Percentiles rank a stretch among this genome's conserved stretches.
phyloP scores from a whole-genome alignment of 2,329 filamentous ascomycete genomes.

The Trichoderma sp. region DNA sequence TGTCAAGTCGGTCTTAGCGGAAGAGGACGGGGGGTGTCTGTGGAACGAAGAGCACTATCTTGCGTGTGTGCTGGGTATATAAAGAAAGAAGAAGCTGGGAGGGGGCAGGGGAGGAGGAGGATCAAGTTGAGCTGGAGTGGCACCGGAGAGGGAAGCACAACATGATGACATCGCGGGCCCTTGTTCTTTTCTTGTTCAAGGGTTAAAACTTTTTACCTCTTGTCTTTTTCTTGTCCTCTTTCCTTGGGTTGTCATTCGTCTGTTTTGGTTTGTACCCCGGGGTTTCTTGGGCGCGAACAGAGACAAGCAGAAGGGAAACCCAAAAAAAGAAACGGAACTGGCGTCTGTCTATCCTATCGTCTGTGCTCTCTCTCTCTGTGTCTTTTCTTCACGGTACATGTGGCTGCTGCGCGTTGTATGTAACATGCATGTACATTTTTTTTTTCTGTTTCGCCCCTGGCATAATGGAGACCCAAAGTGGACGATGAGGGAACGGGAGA shows the following conservation, averaged over 20 bases:
- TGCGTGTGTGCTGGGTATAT: background rate
- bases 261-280: no score
- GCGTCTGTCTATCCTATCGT: no score
- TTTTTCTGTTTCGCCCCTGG: background rate
- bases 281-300: no score
- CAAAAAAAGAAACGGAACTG: no score
- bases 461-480: background rate
- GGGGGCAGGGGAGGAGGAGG: background rate
- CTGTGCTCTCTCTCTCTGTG: no score
- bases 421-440: background rate
- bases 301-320: no score
- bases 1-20: slow-evolving; percentile 19
- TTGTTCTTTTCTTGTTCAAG: background rate
- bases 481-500: background rate
- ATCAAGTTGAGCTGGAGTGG: background rate
- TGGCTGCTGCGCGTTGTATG: background rate
- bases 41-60: background rate
- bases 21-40: slow-evolving; percentile 8
- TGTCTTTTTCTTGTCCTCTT: background rate
- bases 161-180: slow-evolving; percentile 25
- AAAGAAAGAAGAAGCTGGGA: no score
- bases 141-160: slow-evolving; percentile 8
- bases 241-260: no score
- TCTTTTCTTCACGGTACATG: no score
- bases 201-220: background rate